Evolutionary conservation across 1,139 yeast species (phyloP).

Genomic region (Geotrichum aggregatum): DNA sequence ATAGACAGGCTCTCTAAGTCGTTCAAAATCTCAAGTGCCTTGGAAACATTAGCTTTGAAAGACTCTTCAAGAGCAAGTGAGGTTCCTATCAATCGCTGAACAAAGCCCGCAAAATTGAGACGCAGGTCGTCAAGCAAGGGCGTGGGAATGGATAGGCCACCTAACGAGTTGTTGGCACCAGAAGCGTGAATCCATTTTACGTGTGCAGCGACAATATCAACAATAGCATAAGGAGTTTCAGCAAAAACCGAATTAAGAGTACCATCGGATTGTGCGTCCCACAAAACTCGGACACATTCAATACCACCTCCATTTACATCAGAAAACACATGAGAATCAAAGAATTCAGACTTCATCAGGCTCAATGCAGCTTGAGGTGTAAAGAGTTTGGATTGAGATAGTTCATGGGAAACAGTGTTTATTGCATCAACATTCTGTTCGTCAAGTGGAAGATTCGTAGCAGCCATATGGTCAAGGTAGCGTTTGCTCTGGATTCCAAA

Average conservation of each 20-base stretch:
- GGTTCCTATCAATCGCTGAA: conserved; percentile 22
- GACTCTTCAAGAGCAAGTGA: conserved; percentile 11
- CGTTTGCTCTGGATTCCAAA: conserved; percentile 26
- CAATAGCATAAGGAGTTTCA: conserved; percentile 15
- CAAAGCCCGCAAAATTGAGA: conserved; percentile 24
- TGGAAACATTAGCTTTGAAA: conserved; percentile 10
- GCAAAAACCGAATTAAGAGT: neutral
- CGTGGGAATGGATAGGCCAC: conserved; percentile 28
- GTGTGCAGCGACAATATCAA: conserved; percentile 27
- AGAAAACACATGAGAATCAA: conserved; percentile 26
- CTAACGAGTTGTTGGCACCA: conserved; percentile 25
- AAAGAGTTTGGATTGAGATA: conserved; percentile 20
- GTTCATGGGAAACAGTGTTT: conserved; percentile 16
- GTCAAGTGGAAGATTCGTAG: neutral
- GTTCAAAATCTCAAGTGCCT: conserved; percentile 9
- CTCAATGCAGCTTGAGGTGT: conserved; percentile 21
- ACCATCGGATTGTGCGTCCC: conserved; percentile 22
- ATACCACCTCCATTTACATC: conserved; percentile 25
- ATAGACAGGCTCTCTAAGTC: conserved; percentile 7
- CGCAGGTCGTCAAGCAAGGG: conserved; percentile 23
- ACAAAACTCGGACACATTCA: conserved; percentile 26
- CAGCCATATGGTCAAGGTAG: conserved; percentile 12
- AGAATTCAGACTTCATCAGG: conserved; percentile 26
- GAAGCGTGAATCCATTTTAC: conserved; percentile 29
- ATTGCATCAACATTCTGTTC: conserved; percentile 25